Evolutionary conservation across 2,329 filamentous ascomycete genomes (phyloP).

Genomic region (Trichoderma koningiopsis): DNA sequence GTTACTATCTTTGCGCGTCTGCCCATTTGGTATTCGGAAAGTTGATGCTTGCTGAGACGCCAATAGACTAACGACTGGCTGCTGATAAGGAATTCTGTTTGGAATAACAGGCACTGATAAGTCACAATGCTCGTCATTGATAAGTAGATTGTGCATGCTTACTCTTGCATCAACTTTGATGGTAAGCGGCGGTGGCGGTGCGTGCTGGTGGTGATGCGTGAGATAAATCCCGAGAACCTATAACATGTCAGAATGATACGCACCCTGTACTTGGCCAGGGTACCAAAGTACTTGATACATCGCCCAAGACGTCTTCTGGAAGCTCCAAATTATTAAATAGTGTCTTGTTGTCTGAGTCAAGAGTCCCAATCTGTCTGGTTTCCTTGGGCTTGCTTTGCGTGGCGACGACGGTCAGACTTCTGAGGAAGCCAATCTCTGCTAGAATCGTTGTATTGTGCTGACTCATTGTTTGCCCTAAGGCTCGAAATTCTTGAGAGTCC

Average conservation of each 20-base stretch:
- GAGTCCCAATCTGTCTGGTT: not conserved
- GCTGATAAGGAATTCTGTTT: not conserved
- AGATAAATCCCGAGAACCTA: not conserved
- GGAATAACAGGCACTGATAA: not conserved
- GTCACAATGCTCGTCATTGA: not conserved
- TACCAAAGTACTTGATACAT: not conserved
- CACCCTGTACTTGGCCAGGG: too few relatives aligned
- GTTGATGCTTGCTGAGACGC: not conserved
- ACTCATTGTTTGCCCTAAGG: slow-evolving; percentile 32
- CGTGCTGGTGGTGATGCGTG: not conserved
- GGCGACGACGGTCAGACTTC: not conserved
- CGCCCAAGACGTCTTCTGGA: not conserved
- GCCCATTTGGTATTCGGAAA: not conserved
- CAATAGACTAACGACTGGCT: not conserved
- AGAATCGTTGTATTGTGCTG: slow-evolving; percentile 36
- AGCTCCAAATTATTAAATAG: not conserved
- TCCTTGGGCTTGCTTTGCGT: not conserved
- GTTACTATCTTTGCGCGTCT: not conserved
- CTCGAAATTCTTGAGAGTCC: not conserved
- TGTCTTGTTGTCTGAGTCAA: not conserved
- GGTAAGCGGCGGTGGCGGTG: not conserved
- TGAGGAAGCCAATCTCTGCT: slow-evolving; percentile 36
- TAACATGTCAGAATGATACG: not conserved
- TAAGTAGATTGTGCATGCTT: not conserved
- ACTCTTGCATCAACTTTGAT: not conserved